Evolutionary conservation across 2,329 filamentous ascomycete genomes (phyloP), one percentile per base, ranked within the genome.

Genomic region (Herpotrichia juniperi): DNA sequence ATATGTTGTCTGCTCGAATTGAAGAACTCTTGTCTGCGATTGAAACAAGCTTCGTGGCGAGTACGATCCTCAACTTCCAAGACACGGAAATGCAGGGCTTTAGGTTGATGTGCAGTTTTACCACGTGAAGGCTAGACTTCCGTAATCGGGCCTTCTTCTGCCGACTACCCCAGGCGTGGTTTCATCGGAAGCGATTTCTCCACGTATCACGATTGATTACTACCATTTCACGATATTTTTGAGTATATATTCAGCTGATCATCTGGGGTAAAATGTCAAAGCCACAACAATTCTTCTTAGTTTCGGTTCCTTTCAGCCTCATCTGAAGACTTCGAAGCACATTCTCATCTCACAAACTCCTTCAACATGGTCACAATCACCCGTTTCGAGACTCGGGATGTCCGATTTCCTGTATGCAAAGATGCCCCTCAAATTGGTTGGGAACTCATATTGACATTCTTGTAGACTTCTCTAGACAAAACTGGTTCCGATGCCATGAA

Each of bases 401-500:
- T 80, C 42, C 73, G 78, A 53, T 81, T 81, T 59, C 78, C 78
- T 28, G 76, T 79, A 65, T 45, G 74, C 17, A 16, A 8, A 6
- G 17, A 39, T 7, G 2, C 6, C 43, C 19, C 30, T 21, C 30
- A 26, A 4, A 46, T 35, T 7, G 24, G 2, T 14, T 19, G n/a
- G 14, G 9, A 14, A 14, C 4, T 45, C 19, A 12, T 17, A 19
- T 32, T 31, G 14, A 17, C 11, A 14, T 21, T 32, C 6, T 28
- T 40, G 10, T 54, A 84, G 74, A 97, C 92, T n/a, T 96, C 92
- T 34, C 86, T 97, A 55, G 91, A 96, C 77, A 94, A 93, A 79
- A 96, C 91, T n/a, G 92, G 92, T 66, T 96, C 91, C 8, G 93
- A 97, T 83, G 93, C 91, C 68, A 97, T 96, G 93, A 96, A 97